phyloP scores from a whole-genome alignment of 2,329 filamentous ascomycete genomes.

The Monosporascus sp. region DNA sequence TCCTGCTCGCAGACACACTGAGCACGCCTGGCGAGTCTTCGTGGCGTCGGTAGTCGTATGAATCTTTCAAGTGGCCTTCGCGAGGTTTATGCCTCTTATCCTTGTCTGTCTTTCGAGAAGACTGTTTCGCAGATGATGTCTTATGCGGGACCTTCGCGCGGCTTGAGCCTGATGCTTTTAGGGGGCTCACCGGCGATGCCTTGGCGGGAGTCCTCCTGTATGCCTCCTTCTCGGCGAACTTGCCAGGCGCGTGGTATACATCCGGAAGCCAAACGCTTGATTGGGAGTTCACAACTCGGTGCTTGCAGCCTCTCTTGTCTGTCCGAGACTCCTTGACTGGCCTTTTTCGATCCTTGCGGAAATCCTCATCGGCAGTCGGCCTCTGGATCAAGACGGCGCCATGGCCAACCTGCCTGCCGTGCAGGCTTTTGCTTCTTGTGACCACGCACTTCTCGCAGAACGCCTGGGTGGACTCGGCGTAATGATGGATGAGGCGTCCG shows the following conservation, averaged over 20 bases:
- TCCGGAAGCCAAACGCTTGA: constrained; percentile 16
- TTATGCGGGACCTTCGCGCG: not conserved
- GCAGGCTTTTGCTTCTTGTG: constrained; percentile 4
- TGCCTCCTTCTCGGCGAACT: constrained; percentile 8
- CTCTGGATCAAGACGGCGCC: constrained; percentile 14
- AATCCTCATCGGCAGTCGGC: constrained; percentile 8
- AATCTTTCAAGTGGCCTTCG: not conserved
- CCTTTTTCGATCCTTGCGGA: constrained; percentile 6
- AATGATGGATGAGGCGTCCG: constrained; percentile 15
- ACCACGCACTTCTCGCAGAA: constrained; percentile 17
- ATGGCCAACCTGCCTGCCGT: constrained; percentile 11
- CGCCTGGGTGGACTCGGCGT: constrained; percentile 1
- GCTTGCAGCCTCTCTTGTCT: constrained; percentile 1
- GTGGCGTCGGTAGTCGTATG: not conserved
- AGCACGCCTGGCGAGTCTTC: not conserved
- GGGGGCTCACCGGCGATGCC: constrained; percentile 10
- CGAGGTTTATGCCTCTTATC: not conserved
- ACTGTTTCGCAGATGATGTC: not conserved
- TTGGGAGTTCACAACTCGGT: constrained; percentile 4
- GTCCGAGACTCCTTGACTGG: constrained; percentile 1
- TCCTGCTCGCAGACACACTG: not conserved
- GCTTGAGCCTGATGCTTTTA: not conserved
- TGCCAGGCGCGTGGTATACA: constrained; percentile 15
- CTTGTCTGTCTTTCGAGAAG: not conserved
- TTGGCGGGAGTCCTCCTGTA: constrained; percentile 8